Evolutionary conservation across 2,329 filamentous ascomycete genomes (phyloP), one percentile per base, ranked within the genome.

Genomic region (Clonostachys sp.): DNA sequence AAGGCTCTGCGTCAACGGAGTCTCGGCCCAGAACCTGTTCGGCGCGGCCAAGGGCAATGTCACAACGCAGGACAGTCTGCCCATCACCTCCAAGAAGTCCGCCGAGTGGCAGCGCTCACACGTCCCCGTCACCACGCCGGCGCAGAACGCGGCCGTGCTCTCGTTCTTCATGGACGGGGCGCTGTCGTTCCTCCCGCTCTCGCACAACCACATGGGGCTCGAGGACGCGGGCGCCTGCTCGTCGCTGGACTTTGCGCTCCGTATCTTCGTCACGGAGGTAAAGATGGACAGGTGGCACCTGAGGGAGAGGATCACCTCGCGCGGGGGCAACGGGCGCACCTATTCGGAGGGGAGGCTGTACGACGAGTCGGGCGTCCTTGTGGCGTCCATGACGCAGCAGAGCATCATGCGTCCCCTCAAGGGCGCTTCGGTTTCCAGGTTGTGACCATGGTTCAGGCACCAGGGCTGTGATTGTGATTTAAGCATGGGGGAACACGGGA

Each of bases 341-440:
- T 78, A 66, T 55, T 60, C 61, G 2, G 74, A 78, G 58, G 59
- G 55, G 0, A 64, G 68, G 48, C 41, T 79, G 4, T 78, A 66
- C 64, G 67, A 77, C 55, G 59, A 62, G 46, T 47, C 64, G 35
- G 73, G 74, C 0, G 65, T 59, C 39, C 53, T 75, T 52, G 58
- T 78, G 1, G 74, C 73, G 13, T 63, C 55, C 41, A 75, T 76
- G 69, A 74, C 67, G 10, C 75, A 78, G 60, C 72, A 76, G 61
- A 64, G 57, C 7, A 69, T 69, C 34, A 46, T 68, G 53, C 46
- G 65, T 9, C 40, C 42, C 17, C 14, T 14, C 9, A 30, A 30
- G 24, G 24, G 24, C 24, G 24, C 24, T 10, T 30, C 24, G 4
- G 24, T 30, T 10, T 30, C 24, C 24, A 30, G 24, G 24, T 4